phyloP scores from a whole-genome alignment of 2,329 filamentous ascomycete species.

The Diaporthe citriasiana region DNA sequence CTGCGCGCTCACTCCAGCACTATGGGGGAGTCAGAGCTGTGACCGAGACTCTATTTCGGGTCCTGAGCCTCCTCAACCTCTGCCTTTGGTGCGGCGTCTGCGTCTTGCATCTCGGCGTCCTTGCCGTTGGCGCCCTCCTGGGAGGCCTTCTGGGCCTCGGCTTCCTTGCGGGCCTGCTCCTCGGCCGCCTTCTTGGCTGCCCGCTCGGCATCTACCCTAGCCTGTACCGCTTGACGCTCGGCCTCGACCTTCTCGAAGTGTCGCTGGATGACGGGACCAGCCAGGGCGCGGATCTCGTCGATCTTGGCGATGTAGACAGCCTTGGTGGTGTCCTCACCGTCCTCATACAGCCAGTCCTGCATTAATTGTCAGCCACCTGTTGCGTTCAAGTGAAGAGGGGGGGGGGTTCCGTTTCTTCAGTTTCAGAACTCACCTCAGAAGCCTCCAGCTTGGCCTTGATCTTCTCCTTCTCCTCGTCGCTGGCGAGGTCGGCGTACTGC shows the following conservation, averaged over 20 bases:
- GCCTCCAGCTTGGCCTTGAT: constrained; percentile 86
- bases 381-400: not conserved
- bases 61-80: constrained; percentile 63
- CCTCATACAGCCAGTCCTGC: constrained; percentile 99
- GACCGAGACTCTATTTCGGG: constrained; percentile 44
- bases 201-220: constrained; percentile 82
- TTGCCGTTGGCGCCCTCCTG: constrained; percentile 55
- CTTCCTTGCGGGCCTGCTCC: constrained; percentile 68
- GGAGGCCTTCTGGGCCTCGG: constrained; percentile 64
- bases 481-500: constrained; percentile 88
- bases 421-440: constrained; percentile 78
- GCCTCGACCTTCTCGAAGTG: constrained; percentile 95
- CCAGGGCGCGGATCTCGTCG: constrained; percentile 92
- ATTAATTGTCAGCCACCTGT: constrained; percentile 46
- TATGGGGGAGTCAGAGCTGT: not conserved
- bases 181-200: constrained; percentile 78
- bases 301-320: constrained; percentile 94
- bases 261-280: constrained; percentile 91
- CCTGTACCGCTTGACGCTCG: constrained; percentile 84
- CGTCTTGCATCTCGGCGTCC: constrained; percentile 76
- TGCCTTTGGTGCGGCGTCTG: constrained; percentile 63
- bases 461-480: constrained; percentile 91
- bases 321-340: constrained; percentile 95
- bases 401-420: not conserved
- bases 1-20: constrained; percentile 4